Percentiles rank a stretch among this genome's conserved stretches.
These are phyloP conservation scores for Candida sanyaensis DNA, from an alignment of 1,139 yeast genomes.

Conservation along the genomic window DNA sequence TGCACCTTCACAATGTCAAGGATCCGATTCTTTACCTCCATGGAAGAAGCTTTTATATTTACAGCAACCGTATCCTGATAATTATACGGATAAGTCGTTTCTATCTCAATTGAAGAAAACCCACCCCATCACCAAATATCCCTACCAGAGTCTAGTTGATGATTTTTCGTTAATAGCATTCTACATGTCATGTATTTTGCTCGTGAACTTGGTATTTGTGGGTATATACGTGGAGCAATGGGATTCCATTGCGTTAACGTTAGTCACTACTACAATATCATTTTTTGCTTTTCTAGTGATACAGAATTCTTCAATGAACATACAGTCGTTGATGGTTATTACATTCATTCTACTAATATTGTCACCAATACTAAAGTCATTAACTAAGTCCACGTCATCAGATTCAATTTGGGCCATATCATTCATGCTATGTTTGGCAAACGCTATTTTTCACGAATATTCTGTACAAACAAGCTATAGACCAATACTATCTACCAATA, in stretches of 20 bases:
- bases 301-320: constrained; percentile 12
- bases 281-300: constrained; percentile 26
- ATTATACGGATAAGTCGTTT: constrained; percentile 81
- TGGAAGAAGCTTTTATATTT: constrained; percentile 93
- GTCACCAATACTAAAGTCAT: constrained; percentile 86
- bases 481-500: constrained; percentile 78
- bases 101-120: constrained; percentile 77
- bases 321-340: constrained; percentile 68
- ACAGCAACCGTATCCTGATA: constrained; percentile 86
- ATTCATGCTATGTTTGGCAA: constrained; percentile 70
- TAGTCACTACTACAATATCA: constrained; percentile 24
- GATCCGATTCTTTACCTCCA: constrained; percentile 5
- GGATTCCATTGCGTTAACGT: constrained; percentile 45
- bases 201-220: constrained; percentile 63
- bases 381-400: constrained; percentile 85
- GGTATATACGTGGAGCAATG: constrained; percentile 51
- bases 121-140: constrained; percentile 69
- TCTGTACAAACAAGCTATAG: constrained; percentile 45
- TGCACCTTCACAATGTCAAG: not conserved
- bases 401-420: constrained; percentile 96
- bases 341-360: constrained; percentile 71
- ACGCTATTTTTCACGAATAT: constrained; percentile 70
- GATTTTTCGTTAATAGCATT: constrained; percentile 71
- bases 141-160: constrained; percentile 60
- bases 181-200: constrained; percentile 61